Evolutionary conservation across 768 basidiomycete species (phyloP), one percentile per base, ranked within the genome.

Genomic region (Tylopilus felleus): DNA sequence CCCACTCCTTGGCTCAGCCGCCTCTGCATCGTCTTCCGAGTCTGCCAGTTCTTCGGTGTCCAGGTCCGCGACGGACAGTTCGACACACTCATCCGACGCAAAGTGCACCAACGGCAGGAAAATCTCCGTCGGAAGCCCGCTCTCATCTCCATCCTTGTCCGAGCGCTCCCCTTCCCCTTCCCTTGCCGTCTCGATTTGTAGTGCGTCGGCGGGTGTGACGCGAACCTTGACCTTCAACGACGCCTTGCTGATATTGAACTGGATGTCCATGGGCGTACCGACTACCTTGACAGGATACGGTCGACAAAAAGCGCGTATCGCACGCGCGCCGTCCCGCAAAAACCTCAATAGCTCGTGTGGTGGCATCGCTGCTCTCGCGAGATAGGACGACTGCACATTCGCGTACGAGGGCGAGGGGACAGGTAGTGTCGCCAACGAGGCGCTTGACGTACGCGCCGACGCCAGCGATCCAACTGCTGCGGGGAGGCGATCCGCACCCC

Each of bases 61-160:
- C 41, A 49, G 35, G 1, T 19, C 35, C 4, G 33, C 60, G 4
- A 58, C 29, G 0, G 69, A 55, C 33, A 62, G 59, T 21, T 66
- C 60, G 28, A 71, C 65, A 35, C 65, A 65, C 43, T 19, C 53
- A 21, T 75, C 71, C 56, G 78, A 76, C 4, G 87, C 90, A 66
- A 85, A 99, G 67, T 99, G 97, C 19, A 96, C 85, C 46, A 93
- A 76, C 5, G 97, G 97, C 1, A 98, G 68, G 67, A 81, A 99
- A 21, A 98, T 85, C 76, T 97, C 97, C 19, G 93, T 98, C n/a
- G 85, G 79, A 1, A 82, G 71, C 27, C 66, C 67, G 17, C 75
- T 47, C 39, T 60, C 55, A 2, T 66, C 7, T 65, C 64, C 57
- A 1, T 55, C 48, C 48, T 59, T 57, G 47, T n/a, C 45, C 8